Percentiles rank a stretch among this genome's conserved stretches.
phyloP scores from a whole-genome alignment of 2,329 filamentous ascomycete species.

The Diaporthe longicolla region DNA sequence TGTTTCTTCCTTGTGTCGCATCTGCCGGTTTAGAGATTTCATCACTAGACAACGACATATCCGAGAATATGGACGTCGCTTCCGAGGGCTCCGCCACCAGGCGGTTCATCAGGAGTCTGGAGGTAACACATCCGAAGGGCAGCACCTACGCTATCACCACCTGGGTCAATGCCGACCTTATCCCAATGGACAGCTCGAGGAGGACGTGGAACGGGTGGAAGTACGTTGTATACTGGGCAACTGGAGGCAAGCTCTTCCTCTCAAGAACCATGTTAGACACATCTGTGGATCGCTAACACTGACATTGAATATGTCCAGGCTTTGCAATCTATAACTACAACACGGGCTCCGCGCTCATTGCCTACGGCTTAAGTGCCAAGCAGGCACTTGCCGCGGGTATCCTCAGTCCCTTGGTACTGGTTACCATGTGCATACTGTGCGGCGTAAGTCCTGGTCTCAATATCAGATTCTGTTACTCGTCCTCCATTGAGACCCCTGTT shows the following conservation, averaged over 20 bases:
- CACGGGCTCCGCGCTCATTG: conserved; percentile 35
- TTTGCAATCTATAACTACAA: conserved; percentile 40
- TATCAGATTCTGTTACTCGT: no score
- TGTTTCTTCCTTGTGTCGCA: neutral
- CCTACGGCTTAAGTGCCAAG: conserved; percentile 36
- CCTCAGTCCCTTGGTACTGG: conserved; percentile 33
- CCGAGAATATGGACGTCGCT: conserved; percentile 23
- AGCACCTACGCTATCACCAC: conserved; percentile 31
- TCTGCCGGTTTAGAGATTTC: neutral
- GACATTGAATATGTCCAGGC: neutral
- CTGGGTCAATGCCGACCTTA: conserved; percentile 36
- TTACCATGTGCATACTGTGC: conserved; percentile 33
- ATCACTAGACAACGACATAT: neutral
- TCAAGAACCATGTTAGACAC: neutral
- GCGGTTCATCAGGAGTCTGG: conserved; percentile 24
- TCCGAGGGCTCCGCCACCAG: conserved; percentile 24
- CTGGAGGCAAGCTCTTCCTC: conserved; percentile 25
- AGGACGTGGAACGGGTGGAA: conserved; percentile 37
- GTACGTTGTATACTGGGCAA: conserved; percentile 37
- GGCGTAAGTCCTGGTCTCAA: no score
- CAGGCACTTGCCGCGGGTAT: conserved; percentile 34
- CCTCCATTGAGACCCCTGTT: no score
- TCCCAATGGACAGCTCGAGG: conserved; percentile 35
- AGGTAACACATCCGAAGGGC: conserved; percentile 26
- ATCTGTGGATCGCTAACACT: neutral